Percentiles rank a stretch among this genome's conserved stretches.
These are phyloP conservation scores for Neurospora discreta DNA, from an alignment of 495 filamentous ascomycete species.

Conservation along the genomic window DNA sequence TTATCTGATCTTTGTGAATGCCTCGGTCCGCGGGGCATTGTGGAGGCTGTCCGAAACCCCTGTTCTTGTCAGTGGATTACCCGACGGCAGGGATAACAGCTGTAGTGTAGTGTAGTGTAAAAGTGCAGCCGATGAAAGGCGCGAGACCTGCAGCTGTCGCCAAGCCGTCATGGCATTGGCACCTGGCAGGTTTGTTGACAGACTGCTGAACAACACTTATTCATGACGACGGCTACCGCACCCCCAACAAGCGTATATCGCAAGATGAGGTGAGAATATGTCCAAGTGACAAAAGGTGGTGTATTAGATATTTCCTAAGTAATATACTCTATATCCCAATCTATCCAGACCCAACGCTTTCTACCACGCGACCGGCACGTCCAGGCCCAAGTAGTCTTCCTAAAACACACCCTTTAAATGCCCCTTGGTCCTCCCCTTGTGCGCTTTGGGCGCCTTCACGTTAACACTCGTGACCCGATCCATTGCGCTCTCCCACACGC, in stretches of 20 bases:
- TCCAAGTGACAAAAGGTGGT: neutral
- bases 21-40: neutral
- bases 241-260: neutral
- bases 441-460: constrained; percentile 5
- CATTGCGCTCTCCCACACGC: constrained; percentile 79
- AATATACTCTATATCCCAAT: neutral
- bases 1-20: neutral
- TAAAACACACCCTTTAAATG: neutral
- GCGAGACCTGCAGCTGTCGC: neutral
- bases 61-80: neutral
- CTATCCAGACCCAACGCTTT: neutral
- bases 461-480: constrained; percentile 33
- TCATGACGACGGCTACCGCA: neutral
- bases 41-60: neutral
- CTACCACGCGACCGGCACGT: neutral
- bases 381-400: neutral
- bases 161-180: neutral
- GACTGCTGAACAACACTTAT: neutral
- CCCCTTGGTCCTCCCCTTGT: neutral
- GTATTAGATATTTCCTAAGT: neutral
- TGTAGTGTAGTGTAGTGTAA: no score
- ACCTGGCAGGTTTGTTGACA: neutral
- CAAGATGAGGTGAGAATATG: neutral
- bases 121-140: neutral
- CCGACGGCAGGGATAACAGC: neutral